These are phyloP conservation scores for Pichia sp. DNA, from an alignment of 1,139 yeast genomes.

Conservation along the genomic window DNA sequence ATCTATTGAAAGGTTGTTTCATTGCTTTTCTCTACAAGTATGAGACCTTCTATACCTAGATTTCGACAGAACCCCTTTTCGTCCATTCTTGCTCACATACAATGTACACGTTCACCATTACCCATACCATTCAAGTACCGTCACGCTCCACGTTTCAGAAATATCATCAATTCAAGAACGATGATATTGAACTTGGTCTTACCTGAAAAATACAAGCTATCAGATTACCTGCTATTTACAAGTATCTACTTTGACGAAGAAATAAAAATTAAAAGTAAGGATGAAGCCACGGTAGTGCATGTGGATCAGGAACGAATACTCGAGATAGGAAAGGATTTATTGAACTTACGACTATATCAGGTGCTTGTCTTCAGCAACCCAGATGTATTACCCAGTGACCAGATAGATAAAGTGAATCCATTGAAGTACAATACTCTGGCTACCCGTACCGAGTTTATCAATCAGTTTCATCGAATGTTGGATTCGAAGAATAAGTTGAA, in stretches of 20 bases:
- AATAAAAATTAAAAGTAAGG: slow-evolving; percentile 4
- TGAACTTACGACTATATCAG: slow-evolving; percentile 8
- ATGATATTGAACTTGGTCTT: slow-evolving; percentile 15
- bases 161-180: slow-evolving; percentile 18
- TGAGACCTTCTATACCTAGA: no score
- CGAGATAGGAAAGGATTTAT: slow-evolving; percentile 8
- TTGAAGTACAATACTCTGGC: slow-evolving; percentile 6
- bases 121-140: slow-evolving; percentile 12
- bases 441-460: slow-evolving; percentile 11
- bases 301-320: slow-evolving; percentile 6
- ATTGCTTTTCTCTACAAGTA: no score
- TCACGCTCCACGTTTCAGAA: slow-evolving; percentile 14
- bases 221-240: slow-evolving; percentile 15
- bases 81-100: slow-evolving; percentile 5
- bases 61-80: no score
- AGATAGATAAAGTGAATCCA: slow-evolving; percentile 4
- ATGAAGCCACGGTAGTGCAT: slow-evolving; percentile 1
- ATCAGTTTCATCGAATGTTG: slow-evolving; percentile 11
- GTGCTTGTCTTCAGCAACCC: slow-evolving; percentile 2
- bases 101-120: slow-evolving; percentile 2
- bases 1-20: no score
- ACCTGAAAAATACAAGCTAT: slow-evolving; percentile 17
- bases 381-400: slow-evolving; percentile 1
- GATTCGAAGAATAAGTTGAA: slow-evolving; percentile 9
- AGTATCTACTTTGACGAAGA: slow-evolving; percentile 13